These are phyloP conservation scores for Oryza glumipatula DNA, from an alignment of 176 grass and related monocot genomes.

Conservation along the genomic window DNA sequence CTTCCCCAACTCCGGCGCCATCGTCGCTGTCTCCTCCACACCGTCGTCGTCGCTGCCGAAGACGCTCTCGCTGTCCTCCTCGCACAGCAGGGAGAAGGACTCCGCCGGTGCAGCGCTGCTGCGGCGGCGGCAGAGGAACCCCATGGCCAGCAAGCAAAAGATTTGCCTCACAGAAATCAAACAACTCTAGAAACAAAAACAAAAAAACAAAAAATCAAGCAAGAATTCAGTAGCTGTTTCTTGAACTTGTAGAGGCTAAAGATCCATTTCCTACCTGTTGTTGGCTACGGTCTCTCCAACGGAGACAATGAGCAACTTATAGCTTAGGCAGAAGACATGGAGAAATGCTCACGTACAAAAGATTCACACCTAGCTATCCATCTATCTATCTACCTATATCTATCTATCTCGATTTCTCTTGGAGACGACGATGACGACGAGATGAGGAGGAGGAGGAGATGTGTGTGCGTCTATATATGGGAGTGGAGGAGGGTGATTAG, in stretches of 20 bases:
- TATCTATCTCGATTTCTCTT: not conserved
- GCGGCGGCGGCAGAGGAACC: not conserved
- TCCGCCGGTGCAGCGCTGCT: not conserved
- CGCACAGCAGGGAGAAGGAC: conserved; percentile 60
- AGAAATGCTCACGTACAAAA: not conserved
- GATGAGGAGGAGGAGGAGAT: not conserved
- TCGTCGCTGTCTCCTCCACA: not conserved
- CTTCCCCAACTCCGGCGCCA: conserved; percentile 8
- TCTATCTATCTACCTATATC: no score
- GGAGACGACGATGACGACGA: not conserved
- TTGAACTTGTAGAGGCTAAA: not conserved
- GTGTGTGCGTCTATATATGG: not conserved
- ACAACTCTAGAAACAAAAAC: not conserved
- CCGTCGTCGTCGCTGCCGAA: conserved; percentile 39
- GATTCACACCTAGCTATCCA: not conserved
- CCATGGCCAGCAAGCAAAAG: conserved; percentile 29
- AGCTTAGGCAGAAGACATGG: not conserved
- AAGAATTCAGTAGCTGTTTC: not conserved
- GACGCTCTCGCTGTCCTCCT: conserved; percentile 54
- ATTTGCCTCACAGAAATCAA: not conserved
- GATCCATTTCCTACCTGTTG: conserved; percentile 9
- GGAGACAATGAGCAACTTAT: not conserved
- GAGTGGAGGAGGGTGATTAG: not conserved
- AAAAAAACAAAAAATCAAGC: not conserved
- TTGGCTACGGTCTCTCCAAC: not conserved